Evolutionary conservation across 192 early-diverging fungal genomes (phyloP), one percentile per base, ranked within the genome.

Genomic region (Backusella circina): DNA sequence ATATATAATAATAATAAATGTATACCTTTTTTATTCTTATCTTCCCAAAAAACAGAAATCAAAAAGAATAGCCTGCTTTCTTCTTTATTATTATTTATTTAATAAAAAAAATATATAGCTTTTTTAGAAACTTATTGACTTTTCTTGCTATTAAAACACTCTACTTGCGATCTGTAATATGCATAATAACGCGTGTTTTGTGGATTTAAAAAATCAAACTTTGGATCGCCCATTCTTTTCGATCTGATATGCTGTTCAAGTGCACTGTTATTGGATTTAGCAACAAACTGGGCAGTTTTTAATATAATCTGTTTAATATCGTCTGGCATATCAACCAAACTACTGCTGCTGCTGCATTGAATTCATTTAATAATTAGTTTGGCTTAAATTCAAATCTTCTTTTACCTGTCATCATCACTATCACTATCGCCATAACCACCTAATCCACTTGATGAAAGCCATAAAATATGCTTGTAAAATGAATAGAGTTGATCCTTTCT

Each of bases 391-490:
- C 37, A 18, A 28, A 32, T 35, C 26, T 18, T 35, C 26, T 18
- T 21, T 35, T 44, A 36, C 67, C 39, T 61, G 23, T 75, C 28
- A 31, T 65, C 39, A 33, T 50, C 68, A 47, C 10, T 76, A 65
- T 76, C 72, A 16, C 76, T 77, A 18, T 80, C 72, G 0, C 76
- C 86, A 64, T 90, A 90, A 5, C 82, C 89, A 57, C 84, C 86
- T 1, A 94, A 77, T 0, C 88, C 89, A 10, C 87, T 85, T 44
- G 84, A 85, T 81, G 91, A 84, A 10, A 93, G 83, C 83, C 84
- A 86, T 5, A 84, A 70, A 3, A 94, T 75, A 75, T 93, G 90
- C 72, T 85, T 85, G 78, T 94, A 95, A 72, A 93, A 95, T 31
- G 87, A 79, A 73, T 93, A 87, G n/a, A 93, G 77, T 1, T 61